Conservation (phyloP, 805 yeast species). For the Teunomyces panamensis region DNA sequence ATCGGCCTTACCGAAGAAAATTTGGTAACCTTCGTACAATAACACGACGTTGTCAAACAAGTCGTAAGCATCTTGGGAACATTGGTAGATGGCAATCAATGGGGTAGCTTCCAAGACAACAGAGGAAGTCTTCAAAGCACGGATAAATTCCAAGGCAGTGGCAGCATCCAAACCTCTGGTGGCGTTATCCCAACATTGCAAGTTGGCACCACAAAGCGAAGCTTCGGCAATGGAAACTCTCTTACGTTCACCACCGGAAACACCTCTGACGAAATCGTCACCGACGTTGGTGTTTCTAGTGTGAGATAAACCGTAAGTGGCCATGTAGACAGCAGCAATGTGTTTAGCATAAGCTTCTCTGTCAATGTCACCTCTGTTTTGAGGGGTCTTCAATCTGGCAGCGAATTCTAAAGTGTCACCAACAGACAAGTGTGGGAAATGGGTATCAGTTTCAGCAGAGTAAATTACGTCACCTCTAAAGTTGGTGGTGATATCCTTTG, state of each 20-base stretch:
- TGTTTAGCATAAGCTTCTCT: conserved; percentile 39
- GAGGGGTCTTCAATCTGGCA: conserved; percentile 51
- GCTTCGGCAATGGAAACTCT: conserved; percentile 71
- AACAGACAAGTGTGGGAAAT: conserved; percentile 56
- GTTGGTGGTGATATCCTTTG: conserved; percentile 12
- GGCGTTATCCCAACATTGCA: conserved; percentile 74
- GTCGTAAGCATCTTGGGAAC: conserved; percentile 61
- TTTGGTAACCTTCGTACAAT: conserved; percentile 58
- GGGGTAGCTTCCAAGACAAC: conserved; percentile 53
- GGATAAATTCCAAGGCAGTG: conserved; percentile 70
- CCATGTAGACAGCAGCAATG: conserved; percentile 44
- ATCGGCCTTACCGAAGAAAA: conserved; percentile 54
- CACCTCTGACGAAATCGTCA: conserved; percentile 64
- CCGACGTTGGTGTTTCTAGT: conserved; percentile 64
- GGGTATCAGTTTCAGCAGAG: conserved; percentile 51
- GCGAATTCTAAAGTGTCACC: conserved; percentile 52
- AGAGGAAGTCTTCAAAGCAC: conserved; percentile 60
- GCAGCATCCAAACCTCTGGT: conserved; percentile 84
- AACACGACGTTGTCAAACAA: conserved; percentile 61
- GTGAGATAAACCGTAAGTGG: conserved; percentile 53
- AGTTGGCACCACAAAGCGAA: conserved; percentile 48
- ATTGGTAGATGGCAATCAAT: conserved; percentile 65
- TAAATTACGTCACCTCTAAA: conserved; percentile 30
- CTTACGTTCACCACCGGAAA: conserved; percentile 72
- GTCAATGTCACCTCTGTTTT: conserved; percentile 45